These are phyloP conservation scores for Puccinia sorghi DNA, from an alignment of 1,284 basidiomycete species.

Conservation along the genomic window DNA sequence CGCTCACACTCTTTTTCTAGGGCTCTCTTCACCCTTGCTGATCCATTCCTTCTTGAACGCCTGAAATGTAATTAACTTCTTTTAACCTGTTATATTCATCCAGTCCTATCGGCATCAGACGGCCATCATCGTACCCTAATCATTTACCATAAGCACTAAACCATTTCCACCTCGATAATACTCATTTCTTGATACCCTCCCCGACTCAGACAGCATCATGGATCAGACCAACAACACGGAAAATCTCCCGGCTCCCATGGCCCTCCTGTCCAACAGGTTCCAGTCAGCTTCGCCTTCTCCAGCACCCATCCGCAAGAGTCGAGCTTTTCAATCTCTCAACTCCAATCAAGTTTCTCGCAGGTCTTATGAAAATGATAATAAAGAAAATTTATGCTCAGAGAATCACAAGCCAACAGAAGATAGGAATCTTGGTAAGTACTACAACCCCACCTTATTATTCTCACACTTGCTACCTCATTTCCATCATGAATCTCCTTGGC, in stretches of 20 bases:
- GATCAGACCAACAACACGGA: constrained; percentile 10
- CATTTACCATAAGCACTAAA: neutral
- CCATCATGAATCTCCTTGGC: neutral
- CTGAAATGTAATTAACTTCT: neutral
- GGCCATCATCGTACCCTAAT: neutral
- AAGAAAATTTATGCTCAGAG: constrained; percentile 12
- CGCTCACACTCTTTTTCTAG: neutral
- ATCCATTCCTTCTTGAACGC: neutral
- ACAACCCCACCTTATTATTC: neutral
- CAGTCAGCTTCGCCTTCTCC: constrained; percentile 33
- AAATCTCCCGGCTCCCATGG: constrained; percentile 2
- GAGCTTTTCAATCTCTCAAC: constrained; percentile 27
- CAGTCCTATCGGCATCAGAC: neutral
- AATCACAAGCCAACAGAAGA: neutral
- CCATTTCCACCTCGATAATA: neutral
- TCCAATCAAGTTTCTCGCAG: constrained; percentile 25
- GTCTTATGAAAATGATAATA: constrained; percentile 8
- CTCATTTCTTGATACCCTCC: neutral
- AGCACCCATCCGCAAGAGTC: constrained; percentile 27
- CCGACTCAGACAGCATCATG: neutral
- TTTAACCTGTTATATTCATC: neutral
- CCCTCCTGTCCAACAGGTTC: neutral
- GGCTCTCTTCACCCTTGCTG: neutral
- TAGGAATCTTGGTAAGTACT: constrained; percentile 17
- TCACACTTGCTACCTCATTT: neutral